A percentile compares a stretch with the other conserved stretches of the same genome.
These are phyloP conservation scores for Hanseniaspora singularis DNA, from an alignment of 805 yeast species.

Conservation along the genomic window DNA sequence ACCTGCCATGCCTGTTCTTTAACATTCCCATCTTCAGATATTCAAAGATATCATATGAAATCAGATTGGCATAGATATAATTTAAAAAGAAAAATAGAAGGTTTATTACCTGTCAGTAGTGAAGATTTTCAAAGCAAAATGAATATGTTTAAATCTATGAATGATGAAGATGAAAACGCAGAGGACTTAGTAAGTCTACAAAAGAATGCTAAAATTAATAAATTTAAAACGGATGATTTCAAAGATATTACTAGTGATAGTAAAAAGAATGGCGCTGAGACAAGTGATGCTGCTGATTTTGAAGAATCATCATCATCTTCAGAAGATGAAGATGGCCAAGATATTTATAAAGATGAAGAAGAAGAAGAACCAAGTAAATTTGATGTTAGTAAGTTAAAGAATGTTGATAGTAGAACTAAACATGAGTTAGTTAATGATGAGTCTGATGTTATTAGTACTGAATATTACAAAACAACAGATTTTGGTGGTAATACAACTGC, in stretches of 20 bases:
- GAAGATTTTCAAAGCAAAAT: conserved; percentile 33
- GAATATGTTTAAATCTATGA: conserved; percentile 27
- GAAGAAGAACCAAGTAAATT: background rate
- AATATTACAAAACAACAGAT: conserved; percentile 29
- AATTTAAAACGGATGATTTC: conserved; percentile 34
- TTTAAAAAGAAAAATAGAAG: conserved; percentile 83
- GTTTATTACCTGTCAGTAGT: conserved; percentile 58
- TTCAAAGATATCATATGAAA: conserved; percentile 88
- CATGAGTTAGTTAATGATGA: background rate
- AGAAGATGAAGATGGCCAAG: conserved; percentile 2
- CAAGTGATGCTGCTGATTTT: conserved; percentile 14
- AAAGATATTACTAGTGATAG: conserved; percentile 24
- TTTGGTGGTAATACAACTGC: conserved; percentile 35
- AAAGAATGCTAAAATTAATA: conserved; percentile 24
- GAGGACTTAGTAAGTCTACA: conserved; percentile 33
- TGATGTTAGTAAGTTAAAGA: conserved; percentile 4
- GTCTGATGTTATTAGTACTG: conserved; percentile 22
- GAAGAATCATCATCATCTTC: conserved; percentile 9
- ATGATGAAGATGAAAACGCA: conserved; percentile 25
- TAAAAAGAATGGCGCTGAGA: background rate
- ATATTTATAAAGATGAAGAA: background rate
- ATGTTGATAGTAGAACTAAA: background rate
- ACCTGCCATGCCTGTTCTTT: conserved; percentile 87
- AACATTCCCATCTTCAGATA: conserved; percentile 66
- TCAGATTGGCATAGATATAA: conserved; percentile 98